Evolutionary conservation across 805 yeast genomes (phyloP).

Genomic region (Saccharomycopsis babjevae): DNA sequence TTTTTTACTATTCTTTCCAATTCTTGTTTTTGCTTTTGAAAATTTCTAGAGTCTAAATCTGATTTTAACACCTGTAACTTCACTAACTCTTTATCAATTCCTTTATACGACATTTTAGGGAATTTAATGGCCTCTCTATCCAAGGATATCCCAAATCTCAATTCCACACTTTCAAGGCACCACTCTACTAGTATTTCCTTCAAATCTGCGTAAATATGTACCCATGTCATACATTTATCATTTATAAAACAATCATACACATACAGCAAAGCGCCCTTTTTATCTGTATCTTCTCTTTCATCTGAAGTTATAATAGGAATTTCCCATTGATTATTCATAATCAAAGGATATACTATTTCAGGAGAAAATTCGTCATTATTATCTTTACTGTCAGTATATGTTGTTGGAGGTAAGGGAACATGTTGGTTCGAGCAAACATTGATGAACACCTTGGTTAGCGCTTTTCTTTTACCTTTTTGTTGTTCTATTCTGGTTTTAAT

Average conservation of each 20-base stretch:
- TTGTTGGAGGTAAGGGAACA: constrained; percentile 51
- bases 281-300: constrained; percentile 47
- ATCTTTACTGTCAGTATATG: constrained; percentile 15
- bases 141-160: constrained; percentile 36
- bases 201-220: constrained; percentile 46
- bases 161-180: constrained; percentile 73
- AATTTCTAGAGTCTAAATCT: constrained; percentile 32
- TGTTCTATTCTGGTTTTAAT: constrained; percentile 49
- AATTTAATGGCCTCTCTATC: constrained; percentile 49
- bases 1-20: constrained; percentile 24
- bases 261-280: constrained; percentile 51
- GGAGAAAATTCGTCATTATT: constrained; percentile 37
- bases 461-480: constrained; percentile 22
- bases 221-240: constrained; percentile 51
- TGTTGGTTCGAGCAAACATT: constrained; percentile 60
- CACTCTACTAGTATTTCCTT: constrained; percentile 66
- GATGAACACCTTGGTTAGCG: constrained; percentile 58
- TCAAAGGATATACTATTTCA: constrained; percentile 46
- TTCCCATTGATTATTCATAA: constrained; percentile 70
- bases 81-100: constrained; percentile 33
- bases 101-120: constrained; percentile 70
- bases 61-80: constrained; percentile 33
- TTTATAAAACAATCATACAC: constrained; percentile 79
- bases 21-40: constrained; percentile 29
- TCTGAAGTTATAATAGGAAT: constrained; percentile 69